Conservation (phyloP, 2,329 filamentous ascomycete genomes). For the Delphinella strobiligena region DNA sequence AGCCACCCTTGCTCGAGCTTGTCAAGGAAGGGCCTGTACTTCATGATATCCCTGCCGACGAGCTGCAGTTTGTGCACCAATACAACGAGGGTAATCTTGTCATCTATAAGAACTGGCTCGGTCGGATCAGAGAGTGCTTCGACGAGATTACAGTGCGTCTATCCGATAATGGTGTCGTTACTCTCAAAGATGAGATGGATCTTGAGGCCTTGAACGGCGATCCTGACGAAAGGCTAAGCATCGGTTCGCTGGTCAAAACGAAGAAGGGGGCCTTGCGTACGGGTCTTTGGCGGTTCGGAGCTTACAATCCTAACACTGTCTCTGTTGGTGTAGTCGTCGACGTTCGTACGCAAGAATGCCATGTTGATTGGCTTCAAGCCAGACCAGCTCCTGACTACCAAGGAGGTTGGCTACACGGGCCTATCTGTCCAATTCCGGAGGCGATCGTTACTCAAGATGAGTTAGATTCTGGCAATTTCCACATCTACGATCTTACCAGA, state of each 20-base stretch:
- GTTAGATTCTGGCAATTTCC: constrained; percentile 29
- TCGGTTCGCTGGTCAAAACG: constrained; percentile 39
- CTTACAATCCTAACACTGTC: constrained; percentile 36
- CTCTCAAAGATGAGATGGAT: constrained; percentile 35
- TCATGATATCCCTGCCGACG: constrained; percentile 18
- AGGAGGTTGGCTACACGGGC: constrained; percentile 12
- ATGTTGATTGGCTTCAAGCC: constrained; percentile 41
- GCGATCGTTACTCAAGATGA: constrained; percentile 21
- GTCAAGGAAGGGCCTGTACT: constrained; percentile 9
- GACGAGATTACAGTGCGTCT: constrained; percentile 40
- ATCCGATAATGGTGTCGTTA: constrained; percentile 41
- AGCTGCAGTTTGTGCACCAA: constrained; percentile 20
- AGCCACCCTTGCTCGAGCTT: constrained; percentile 5
- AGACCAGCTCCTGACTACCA: no score
- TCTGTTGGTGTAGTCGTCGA: constrained; percentile 42
- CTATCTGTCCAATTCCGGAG: constrained; percentile 10
- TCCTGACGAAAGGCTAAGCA: constrained; percentile 21
- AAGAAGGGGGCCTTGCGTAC: constrained; percentile 39
- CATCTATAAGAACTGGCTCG: constrained; percentile 45
- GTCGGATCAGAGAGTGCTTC: constrained; percentile 37
- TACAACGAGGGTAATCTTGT: constrained; percentile 40
- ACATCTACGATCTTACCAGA: constrained; percentile 29
- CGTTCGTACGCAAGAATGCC: constrained; percentile 32
- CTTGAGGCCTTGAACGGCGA: constrained; percentile 13
- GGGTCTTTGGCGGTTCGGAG: constrained; percentile 41